Evolutionary conservation across 768 basidiomycete genomes (phyloP).

Genomic region (Termitomyces sp.): DNA sequence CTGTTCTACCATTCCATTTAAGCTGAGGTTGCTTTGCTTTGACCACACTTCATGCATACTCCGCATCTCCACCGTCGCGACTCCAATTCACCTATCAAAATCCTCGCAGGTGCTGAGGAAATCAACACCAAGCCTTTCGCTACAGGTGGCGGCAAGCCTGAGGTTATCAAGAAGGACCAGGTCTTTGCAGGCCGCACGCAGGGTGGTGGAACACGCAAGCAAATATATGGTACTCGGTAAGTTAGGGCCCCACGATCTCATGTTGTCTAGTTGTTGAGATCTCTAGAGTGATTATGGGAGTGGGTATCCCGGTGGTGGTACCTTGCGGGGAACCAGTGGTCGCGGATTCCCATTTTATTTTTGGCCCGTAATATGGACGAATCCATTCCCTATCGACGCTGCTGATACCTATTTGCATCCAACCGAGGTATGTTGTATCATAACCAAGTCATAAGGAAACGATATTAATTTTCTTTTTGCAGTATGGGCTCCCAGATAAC

Average conservation of each 20-base stretch:
- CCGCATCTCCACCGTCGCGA: background rate
- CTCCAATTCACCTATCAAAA: background rate
- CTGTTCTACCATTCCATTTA: background rate
- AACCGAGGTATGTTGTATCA: background rate
- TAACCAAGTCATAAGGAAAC: background rate
- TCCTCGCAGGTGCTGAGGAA: background rate
- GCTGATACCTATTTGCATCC: conserved; percentile 5
- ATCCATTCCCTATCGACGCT: background rate
- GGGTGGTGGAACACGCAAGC: conserved; percentile 3
- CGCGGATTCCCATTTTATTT: conserved; percentile 13
- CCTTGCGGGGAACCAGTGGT: background rate
- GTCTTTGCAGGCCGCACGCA: conserved; percentile 7
- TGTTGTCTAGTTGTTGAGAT: background rate
- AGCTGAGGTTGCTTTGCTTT: background rate
- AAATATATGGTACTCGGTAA: conserved; percentile 8
- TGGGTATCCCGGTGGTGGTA: conserved; percentile 6
- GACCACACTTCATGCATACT: background rate
- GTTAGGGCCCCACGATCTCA: background rate
- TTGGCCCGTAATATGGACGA: conserved; percentile 8
- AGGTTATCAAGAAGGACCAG: background rate
- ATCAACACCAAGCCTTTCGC: background rate
- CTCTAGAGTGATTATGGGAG: conserved; percentile 6
- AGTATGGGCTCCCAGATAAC: conserved; percentile 11
- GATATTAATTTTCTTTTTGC: background rate
- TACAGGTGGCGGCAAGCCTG: conserved; percentile 4